Evolutionary conservation across 495 filamentous ascomycete species (phyloP).

Genomic region (Saxispiralis lemnorum): DNA sequence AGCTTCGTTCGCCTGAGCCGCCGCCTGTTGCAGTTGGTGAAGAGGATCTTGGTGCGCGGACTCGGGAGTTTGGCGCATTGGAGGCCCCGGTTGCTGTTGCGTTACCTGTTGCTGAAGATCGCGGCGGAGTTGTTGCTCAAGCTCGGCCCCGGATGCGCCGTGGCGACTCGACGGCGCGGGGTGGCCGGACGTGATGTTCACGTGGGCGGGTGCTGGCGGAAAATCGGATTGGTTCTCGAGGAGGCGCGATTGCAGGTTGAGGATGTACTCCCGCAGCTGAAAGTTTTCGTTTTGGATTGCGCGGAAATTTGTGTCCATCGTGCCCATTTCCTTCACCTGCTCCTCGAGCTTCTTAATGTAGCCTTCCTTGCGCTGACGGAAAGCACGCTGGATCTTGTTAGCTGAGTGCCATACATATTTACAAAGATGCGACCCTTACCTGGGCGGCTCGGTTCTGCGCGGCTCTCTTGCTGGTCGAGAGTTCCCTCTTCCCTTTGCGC

Average conservation of each 20-base stretch:
- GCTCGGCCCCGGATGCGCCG: neutral
- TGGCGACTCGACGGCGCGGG: neutral
- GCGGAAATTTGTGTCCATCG: slow-evolving; percentile 54
- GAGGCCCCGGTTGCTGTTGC: neutral
- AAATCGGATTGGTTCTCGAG: slow-evolving; percentile 67
- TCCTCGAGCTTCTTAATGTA: slow-evolving; percentile 96
- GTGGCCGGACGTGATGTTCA: slow-evolving; percentile 27
- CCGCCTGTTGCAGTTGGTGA: slow-evolving; percentile 13
- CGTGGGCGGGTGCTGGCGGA: slow-evolving; percentile 58
- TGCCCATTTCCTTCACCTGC: slow-evolving; percentile 59
- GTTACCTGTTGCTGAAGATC: neutral
- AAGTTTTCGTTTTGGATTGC: slow-evolving; percentile 72
- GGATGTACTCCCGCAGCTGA: slow-evolving; percentile 74
- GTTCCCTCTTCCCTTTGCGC: slow-evolving; percentile 55
- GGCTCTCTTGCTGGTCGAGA: slow-evolving; percentile 86
- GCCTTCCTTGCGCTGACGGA: slow-evolving; percentile 90
- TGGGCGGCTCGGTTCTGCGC: slow-evolving; percentile 95
- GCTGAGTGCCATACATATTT: slow-evolving; percentile 1
- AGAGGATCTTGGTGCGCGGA: slow-evolving; percentile 5
- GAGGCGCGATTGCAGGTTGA: slow-evolving; percentile 74
- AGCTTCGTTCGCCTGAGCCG: slow-evolving; percentile 13
- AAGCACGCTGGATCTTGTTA: slow-evolving; percentile 52
- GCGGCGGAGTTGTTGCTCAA: slow-evolving; percentile 1
- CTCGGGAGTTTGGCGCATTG: neutral
- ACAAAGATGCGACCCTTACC: slow-evolving; percentile 34